Evolutionary conservation across 345 rosid genomes (phyloP).

Genomic region (Brassica incana): DNA sequence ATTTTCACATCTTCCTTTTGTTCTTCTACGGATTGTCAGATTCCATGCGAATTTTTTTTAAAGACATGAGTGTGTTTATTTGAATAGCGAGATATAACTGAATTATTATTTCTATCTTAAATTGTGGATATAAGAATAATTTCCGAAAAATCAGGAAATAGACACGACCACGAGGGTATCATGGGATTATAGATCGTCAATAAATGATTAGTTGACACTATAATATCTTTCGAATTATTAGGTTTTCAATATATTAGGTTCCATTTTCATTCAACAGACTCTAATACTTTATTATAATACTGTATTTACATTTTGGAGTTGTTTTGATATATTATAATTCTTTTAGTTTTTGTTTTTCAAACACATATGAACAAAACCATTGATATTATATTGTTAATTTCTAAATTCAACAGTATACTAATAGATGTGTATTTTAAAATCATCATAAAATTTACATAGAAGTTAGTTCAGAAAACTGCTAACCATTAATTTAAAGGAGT

Average conservation of each 20-base stretch:
- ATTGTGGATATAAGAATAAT: slow-evolving; percentile 25
- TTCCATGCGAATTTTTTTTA: slow-evolving; percentile 1
- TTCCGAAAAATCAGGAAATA: slow-evolving; percentile 33
- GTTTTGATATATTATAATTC: background rate
- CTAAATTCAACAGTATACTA: background rate
- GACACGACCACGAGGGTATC: slow-evolving; percentile 43
- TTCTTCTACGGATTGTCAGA: background rate
- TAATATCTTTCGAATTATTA: background rate
- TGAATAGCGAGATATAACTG: background rate
- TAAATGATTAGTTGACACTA: slow-evolving; percentile 22
- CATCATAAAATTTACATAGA: background rate
- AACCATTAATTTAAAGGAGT: background rate
- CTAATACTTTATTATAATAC: background rate
- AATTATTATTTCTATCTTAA: slow-evolving; percentile 1
- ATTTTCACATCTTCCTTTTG: slow-evolving; percentile 10
- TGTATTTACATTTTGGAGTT: background rate
- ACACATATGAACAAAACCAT: background rate
- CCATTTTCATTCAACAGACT: background rate
- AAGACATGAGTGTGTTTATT: background rate
- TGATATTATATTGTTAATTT: background rate
- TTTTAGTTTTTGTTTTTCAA: background rate
- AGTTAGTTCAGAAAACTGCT: background rate
- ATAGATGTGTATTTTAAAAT: background rate
- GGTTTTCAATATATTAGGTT: background rate
- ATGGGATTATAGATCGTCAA: slow-evolving; percentile 32